A percentile compares a stretch with the other conserved stretches of the same genome.
phyloP scores from a whole-genome alignment of 345 rosid genomes.

The Citrus cavaleriei region DNA sequence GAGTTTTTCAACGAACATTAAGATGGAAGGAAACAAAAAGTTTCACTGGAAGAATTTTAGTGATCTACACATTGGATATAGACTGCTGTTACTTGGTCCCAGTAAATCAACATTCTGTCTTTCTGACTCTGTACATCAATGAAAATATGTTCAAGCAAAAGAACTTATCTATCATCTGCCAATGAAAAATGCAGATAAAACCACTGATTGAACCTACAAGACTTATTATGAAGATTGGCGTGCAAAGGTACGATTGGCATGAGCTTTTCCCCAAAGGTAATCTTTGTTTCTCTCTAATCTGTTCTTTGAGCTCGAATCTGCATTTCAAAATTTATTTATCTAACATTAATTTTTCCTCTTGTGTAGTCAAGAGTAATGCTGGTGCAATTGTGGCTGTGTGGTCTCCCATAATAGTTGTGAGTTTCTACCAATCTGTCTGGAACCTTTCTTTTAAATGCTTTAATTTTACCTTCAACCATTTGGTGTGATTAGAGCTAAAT shows the following conservation, averaged over 20 bases:
- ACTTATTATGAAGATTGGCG: conserved; percentile 65
- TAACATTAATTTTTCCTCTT: conserved; percentile 16
- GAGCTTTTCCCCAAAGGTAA: conserved; percentile 84
- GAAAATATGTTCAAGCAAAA: neutral
- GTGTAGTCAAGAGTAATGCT: conserved; percentile 76
- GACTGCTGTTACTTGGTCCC: neutral
- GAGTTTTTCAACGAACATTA: neutral
- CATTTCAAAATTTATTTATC: conserved; percentile 6
- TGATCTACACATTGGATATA: neutral
- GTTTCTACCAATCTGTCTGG: conserved; percentile 21
- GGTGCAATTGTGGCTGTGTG: conserved; percentile 93
- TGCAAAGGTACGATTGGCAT: conserved; percentile 75
- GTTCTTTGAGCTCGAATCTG: conserved; percentile 3
- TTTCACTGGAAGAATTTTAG: neutral
- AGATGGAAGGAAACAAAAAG: neutral
- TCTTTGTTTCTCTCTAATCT: neutral
- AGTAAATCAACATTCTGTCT: neutral
- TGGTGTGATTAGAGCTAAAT: neutral
- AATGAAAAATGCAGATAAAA: conserved; percentile 60
- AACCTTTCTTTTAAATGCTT: neutral
- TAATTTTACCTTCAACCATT: neutral
- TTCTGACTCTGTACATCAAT: conserved; percentile 3
- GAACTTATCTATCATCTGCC: neutral
- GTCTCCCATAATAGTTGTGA: conserved; percentile 92
- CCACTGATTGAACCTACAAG: conserved; percentile 87